These are phyloP conservation scores for Plenodomus biglobosus DNA, from an alignment of 2,329 filamentous ascomycete genomes.

Conservation along the genomic window DNA sequence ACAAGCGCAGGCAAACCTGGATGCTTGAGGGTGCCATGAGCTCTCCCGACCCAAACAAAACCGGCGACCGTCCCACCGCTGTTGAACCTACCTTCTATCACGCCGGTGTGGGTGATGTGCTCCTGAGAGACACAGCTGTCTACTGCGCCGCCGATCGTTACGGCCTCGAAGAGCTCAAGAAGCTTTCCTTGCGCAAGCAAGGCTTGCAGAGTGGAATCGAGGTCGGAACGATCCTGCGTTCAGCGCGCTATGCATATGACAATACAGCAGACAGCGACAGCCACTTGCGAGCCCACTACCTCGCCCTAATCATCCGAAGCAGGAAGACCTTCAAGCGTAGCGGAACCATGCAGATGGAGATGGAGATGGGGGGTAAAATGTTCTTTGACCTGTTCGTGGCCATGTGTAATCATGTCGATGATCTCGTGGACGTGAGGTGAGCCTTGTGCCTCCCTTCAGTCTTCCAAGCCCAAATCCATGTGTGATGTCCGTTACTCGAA, in stretches of 20 bases:
- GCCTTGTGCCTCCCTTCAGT: slow-evolving; percentile 25
- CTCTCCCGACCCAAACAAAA: slow-evolving; percentile 58
- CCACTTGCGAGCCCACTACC: slow-evolving; percentile 91
- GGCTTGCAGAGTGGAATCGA: slow-evolving; percentile 91
- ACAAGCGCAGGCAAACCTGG: slow-evolving; percentile 84
- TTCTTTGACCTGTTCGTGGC: slow-evolving; percentile 99
- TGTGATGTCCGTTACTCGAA: slow-evolving; percentile 8
- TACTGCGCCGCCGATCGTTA: slow-evolving; percentile 93
- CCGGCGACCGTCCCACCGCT: slow-evolving; percentile 56
- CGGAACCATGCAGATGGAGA: slow-evolving; percentile 98
- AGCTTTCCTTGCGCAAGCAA: slow-evolving; percentile 89
- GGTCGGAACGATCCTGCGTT: slow-evolving; percentile 86
- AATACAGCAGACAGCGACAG: slow-evolving; percentile 93
- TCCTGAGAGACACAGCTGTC: slow-evolving; percentile 89
- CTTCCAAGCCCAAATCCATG: neutral
- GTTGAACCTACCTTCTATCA: slow-evolving; percentile 79
- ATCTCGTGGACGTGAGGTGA: slow-evolving; percentile 79
- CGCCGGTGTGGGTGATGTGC: slow-evolving; percentile 69
- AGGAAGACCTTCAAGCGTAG: slow-evolving; percentile 97
- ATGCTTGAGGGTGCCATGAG: slow-evolving; percentile 73
- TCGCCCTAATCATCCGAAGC: slow-evolving; percentile 95
- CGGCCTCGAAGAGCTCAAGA: slow-evolving; percentile 89
- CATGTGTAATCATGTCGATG: slow-evolving; percentile 97
- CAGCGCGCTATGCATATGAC: slow-evolving; percentile 91
- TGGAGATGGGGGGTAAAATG: slow-evolving; percentile 91